Conservation (phyloP, 2,329 filamentous ascomycete genomes). For the Curvularia lunata region DNA sequence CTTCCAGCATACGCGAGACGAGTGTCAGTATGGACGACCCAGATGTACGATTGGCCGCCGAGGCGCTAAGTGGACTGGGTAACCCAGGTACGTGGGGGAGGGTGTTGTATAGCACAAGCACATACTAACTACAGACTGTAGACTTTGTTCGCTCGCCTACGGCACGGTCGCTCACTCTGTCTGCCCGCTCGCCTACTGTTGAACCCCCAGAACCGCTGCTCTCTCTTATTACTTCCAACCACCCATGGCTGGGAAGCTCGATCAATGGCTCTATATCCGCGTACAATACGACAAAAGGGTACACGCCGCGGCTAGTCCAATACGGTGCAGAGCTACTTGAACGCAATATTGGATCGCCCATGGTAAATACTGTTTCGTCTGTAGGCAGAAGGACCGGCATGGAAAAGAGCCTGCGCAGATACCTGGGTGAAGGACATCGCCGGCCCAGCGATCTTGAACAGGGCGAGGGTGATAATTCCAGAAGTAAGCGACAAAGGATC, state of each 20-base stretch:
- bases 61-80: conserved; percentile 58
- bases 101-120: background rate
- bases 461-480: conserved; percentile 44
- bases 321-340: conserved; percentile 92
- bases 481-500: conserved; percentile 54
- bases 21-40: conserved; percentile 58
- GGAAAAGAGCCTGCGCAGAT: conserved; percentile 85
- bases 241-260: conserved; percentile 83
- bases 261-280: conserved; percentile 84
- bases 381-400: conserved; percentile 87
- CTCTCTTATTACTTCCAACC: conserved; percentile 83
- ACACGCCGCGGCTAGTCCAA: conserved; percentile 83
- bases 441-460: conserved; percentile 60
- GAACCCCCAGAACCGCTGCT: conserved; percentile 77
- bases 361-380: conserved; percentile 84
- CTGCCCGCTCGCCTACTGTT: conserved; percentile 48
- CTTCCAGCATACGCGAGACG: conserved; percentile 52
- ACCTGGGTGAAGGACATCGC: conserved; percentile 65
- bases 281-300: conserved; percentile 87
- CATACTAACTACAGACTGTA: conserved; percentile 33
- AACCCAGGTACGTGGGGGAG: conserved; percentile 53
- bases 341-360: conserved; percentile 78
- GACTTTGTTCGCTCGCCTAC: conserved; percentile 53
- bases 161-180: conserved; percentile 39
- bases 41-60: conserved; percentile 57